Evolutionary conservation across 2,329 filamentous ascomycete genomes (phyloP).

Genomic region (Alternaria incomplexa): DNA sequence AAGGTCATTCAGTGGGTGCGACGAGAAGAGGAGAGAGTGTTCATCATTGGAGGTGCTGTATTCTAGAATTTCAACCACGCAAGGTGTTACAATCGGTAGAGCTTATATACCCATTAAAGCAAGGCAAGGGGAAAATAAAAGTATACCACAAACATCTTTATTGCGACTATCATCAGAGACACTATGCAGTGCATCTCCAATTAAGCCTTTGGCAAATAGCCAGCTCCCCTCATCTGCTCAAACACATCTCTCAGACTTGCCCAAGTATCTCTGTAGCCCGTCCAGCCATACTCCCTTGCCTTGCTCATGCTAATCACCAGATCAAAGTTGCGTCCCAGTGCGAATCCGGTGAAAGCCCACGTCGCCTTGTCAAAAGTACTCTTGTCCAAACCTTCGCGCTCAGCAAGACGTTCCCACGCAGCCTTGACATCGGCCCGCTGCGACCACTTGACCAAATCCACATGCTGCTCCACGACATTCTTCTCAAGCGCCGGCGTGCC

Average conservation of each 20-base stretch:
- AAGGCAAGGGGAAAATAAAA: not conserved
- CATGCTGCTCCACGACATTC: constrained; percentile 46
- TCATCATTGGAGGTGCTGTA: constrained; percentile 97
- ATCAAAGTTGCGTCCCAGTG: constrained; percentile 52
- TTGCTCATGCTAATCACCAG: constrained; percentile 55
- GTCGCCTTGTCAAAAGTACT: constrained; percentile 53
- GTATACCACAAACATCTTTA: not conserved
- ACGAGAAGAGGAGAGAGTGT: constrained; percentile 89
- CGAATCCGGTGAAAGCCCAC: constrained; percentile 54
- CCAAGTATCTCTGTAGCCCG: constrained; percentile 47
- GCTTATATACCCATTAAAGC: not conserved
- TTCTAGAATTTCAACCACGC: constrained; percentile 42
- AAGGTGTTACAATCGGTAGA: not conserved
- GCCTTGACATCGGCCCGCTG: constrained; percentile 46
- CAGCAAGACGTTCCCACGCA: constrained; percentile 48
- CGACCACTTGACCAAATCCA: constrained; percentile 53
- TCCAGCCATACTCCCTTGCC: constrained; percentile 55
- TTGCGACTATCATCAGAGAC: not conserved
- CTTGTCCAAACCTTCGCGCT: constrained; percentile 46
- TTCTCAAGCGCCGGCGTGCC: constrained; percentile 12
- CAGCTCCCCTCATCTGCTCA: constrained; percentile 40
- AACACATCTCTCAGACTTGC: constrained; percentile 48
- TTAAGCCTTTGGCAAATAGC: constrained; percentile 17
- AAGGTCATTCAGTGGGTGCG: constrained; percentile 90
- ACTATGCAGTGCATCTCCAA: not conserved